phyloP scores from a whole-genome alignment of 2,329 filamentous ascomycete genomes.

The Tympanopsis confertula region DNA sequence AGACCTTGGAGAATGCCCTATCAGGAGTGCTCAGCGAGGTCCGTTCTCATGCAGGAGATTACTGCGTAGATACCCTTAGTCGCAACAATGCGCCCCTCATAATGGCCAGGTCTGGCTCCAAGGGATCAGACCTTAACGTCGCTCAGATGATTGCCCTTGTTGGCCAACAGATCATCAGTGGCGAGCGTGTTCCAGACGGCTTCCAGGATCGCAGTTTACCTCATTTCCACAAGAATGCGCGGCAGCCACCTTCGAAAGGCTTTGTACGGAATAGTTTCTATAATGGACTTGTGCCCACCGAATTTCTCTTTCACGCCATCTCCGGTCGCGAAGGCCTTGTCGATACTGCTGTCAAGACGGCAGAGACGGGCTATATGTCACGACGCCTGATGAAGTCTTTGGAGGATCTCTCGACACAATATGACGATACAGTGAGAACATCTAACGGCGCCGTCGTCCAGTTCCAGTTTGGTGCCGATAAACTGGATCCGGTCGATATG shows the following conservation, averaged over 20 bases:
- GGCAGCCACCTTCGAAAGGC: constrained; percentile 86
- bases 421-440: constrained; percentile 88
- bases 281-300: constrained; percentile 74
- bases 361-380: constrained; percentile 98
- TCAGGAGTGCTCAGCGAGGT: constrained; percentile 87
- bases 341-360: constrained; percentile 97
- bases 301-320: constrained; percentile 97
- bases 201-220: constrained; percentile 93
- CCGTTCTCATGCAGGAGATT: constrained; percentile 77
- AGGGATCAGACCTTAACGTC: constrained; percentile 94
- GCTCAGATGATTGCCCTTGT: constrained; percentile 97
- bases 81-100: constrained; percentile 84
- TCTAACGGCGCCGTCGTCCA: constrained; percentile 83
- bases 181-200: constrained; percentile 82
- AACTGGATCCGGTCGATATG: constrained; percentile 93
- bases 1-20: constrained; percentile 80
- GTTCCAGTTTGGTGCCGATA: constrained; percentile 94
- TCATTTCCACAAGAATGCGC: constrained; percentile 87
- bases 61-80: constrained; percentile 82
- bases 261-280: constrained; percentile 98
- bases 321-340: constrained; percentile 96
- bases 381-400: constrained; percentile 94
- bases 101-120: constrained; percentile 96
- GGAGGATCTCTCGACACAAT: constrained; percentile 85
- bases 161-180: constrained; percentile 94